Evolutionary conservation across 176 grass and related monocot species (phyloP), one percentile per base, ranked within the genome.

Genomic region (Carex myosuroides): DNA sequence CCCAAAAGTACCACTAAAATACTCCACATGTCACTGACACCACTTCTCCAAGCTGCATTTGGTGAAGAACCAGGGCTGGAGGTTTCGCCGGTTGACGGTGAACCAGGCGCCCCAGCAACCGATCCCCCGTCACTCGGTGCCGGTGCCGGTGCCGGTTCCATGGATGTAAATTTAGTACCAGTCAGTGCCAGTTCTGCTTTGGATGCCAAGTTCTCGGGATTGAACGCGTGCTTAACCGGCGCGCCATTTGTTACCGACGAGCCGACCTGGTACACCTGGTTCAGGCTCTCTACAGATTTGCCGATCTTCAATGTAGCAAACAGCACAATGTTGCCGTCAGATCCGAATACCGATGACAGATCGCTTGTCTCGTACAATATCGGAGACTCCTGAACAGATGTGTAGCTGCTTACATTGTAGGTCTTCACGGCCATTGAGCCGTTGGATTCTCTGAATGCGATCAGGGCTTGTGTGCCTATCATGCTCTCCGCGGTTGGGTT

Each of bases 191-290:
- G 77, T 41, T 0, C 83, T 6, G 79, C 83, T 87, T 66, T 84
- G 14, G 92, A 69, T 0, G 8, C 6, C 6, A 95, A 50, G 80
- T 95, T 98, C 2, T 83, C 89, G 33, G 60, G 3, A 0, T 0
- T 64, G 35, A 94, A 90, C 4, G 81, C 86, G 75, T 95, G 95
- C 76, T 87, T 78, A 12, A 1, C 78, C 4, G 92, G 95, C 57
- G 61, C 82, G 2, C 91, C 88, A 9, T 30, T 21, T 18, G 26
- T 37, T 24, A 98, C 86, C 18, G 44, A 22, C 2, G 91, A 74
- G 0, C 91, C 89, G 5, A 93, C 91, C 88, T 98, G 91, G 91
- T 91, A 98, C 84, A 98, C 89, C 63, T 91, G 89, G 77, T 93
- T 98, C 48, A 93, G 79, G 20, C 12, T 55, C n/a, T 79, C 20